These are phyloP conservation scores for Emiliania huxleyi DNA, from an alignment of 78 protist genomes.

Conservation along the genomic window DNA sequence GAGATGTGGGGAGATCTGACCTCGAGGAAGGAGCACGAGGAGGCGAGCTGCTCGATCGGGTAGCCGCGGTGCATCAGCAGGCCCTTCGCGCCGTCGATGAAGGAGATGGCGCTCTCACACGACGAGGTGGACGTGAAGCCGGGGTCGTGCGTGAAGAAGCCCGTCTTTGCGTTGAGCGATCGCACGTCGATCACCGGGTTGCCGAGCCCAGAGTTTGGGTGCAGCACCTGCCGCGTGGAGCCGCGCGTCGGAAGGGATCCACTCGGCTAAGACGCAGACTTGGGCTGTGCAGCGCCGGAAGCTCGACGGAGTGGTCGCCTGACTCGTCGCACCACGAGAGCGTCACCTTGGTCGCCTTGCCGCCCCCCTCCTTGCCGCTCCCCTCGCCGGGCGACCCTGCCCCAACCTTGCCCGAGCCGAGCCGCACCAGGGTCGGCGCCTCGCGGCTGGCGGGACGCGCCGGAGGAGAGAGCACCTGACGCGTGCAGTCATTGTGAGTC, in stretches of 20 bases:
- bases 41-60: conserved; percentile 28
- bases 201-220: background rate
- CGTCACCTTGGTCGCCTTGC: background rate
- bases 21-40: background rate
- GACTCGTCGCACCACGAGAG: background rate
- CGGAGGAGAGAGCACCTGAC: too few species aligned
- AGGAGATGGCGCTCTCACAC: background rate
- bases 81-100: conserved; percentile 30
- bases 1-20: too few species aligned
- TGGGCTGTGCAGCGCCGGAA: background rate
- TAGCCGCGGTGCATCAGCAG: conserved; percentile 35
- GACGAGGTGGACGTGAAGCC: conserved; percentile 15
- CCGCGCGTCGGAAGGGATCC: too few species aligned
- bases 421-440: too few species aligned
- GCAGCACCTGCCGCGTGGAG: background rate
- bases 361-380: background rate
- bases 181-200: background rate
- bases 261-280: too few species aligned
- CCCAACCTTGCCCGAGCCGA: too few species aligned
- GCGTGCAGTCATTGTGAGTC: too few species aligned
- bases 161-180: background rate
- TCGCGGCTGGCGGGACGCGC: too few species aligned
- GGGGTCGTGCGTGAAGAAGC: conserved; percentile 9
- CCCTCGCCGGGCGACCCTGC: background rate
- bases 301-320: background rate